Evolutionary conservation across 139 green algal species (phyloP).

Genomic region (Chlamydomonas schloesseri): DNA sequence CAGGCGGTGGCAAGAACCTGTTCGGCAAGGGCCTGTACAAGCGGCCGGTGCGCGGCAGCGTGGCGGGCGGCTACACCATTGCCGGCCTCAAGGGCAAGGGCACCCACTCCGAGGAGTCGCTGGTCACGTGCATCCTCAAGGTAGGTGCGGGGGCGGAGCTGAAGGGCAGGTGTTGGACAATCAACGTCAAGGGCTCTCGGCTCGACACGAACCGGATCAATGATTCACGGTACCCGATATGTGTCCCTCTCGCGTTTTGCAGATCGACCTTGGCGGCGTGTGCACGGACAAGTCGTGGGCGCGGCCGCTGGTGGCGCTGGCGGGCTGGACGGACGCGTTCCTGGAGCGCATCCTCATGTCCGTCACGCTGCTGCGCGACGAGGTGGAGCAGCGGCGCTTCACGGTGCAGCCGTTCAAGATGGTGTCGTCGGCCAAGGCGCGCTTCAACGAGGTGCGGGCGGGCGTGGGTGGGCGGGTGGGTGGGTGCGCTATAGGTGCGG

Average conservation of each 20-base stretch:
- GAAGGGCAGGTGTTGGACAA: no score
- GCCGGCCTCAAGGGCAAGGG: constrained; percentile 30
- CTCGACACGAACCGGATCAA: not conserved
- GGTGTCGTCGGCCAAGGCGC: constrained; percentile 14
- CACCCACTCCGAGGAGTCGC: constrained; percentile 28
- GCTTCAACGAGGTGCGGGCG: not conserved
- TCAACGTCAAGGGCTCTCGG: no score
- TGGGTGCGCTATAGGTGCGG: not conserved
- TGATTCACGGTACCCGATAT: not conserved
- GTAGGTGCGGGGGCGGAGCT: not conserved
- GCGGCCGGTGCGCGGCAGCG: constrained; percentile 41
- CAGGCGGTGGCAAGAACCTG: not conserved
- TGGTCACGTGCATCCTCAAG: constrained; percentile 57
- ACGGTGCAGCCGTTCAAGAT: constrained; percentile 30
- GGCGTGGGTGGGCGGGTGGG: not conserved
- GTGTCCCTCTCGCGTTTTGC: not conserved
- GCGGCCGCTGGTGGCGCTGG: constrained; percentile 7
- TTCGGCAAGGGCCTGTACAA: constrained; percentile 33
- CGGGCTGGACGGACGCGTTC: constrained; percentile 55
- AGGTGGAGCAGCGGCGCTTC: constrained; percentile 60
- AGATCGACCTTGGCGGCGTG: constrained; percentile 41
- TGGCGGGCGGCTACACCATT: constrained; percentile 59
- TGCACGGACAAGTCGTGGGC: not conserved
- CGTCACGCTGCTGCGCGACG: constrained; percentile 50
- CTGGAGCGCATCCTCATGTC: constrained; percentile 65